Conservation (phyloP, 2,329 filamentous ascomycete species). For the Aureobasidium subglaciale region DNA sequence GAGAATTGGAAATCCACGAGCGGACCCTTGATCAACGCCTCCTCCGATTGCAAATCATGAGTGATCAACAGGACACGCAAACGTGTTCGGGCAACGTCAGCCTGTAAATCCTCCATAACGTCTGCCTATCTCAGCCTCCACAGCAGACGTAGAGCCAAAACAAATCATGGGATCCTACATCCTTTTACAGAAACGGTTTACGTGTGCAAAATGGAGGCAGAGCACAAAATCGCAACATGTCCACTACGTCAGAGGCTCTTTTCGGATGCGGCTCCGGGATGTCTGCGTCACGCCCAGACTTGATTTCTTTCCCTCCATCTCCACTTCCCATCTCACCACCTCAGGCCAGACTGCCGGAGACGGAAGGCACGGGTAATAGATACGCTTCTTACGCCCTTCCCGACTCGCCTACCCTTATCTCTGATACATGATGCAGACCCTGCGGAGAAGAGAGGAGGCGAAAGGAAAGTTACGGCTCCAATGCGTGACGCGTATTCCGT, state of each 20-base stretch:
- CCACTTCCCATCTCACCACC: background rate
- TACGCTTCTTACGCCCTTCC: background rate
- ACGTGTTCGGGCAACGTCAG: constrained; percentile 9
- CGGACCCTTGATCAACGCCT: constrained; percentile 2
- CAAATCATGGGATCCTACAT: background rate
- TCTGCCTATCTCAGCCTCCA: constrained; percentile 1
- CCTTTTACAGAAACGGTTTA: background rate
- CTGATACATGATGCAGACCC: background rate
- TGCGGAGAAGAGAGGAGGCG: background rate
- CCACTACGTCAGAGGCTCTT: background rate
- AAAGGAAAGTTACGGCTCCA: background rate
- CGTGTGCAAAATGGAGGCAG: background rate
- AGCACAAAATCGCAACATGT: background rate
- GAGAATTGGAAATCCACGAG: background rate
- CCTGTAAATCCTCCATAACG: background rate
- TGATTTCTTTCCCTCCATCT: background rate
- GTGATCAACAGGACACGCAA: background rate
- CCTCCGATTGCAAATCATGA: background rate
- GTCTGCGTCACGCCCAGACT: background rate
- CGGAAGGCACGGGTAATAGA: constrained; percentile 2
- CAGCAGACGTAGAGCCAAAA: background rate
- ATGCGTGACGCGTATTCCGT: background rate
- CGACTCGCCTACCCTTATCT: constrained; percentile 3
- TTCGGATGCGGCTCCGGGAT: background rate
- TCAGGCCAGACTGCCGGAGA: background rate